Base-by-base conservation (phyloP, 768 basidiomycete species). In the Podaxis sp. region DNA sequence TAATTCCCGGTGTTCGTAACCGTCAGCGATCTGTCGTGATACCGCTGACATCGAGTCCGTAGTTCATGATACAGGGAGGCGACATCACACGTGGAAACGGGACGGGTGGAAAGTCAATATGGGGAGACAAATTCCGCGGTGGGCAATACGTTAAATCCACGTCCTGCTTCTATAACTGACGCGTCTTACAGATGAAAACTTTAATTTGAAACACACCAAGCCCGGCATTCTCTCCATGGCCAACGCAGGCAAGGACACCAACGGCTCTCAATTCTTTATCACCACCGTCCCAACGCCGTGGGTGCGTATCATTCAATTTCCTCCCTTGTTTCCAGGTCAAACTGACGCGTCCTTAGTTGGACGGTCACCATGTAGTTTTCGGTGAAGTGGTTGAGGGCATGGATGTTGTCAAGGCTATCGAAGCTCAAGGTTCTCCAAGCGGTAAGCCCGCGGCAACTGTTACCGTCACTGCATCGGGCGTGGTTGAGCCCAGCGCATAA, bases 61-160 rank as follows among this genome's bases (percentile, higher is more conserved):
- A 84, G 84, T 92, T 91, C 77, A 94, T 94, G 92, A 74, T 90
- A 51, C 93, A 94, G 73, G 93, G 91, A 26, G 93, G 93, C 26
- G 93, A 95, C 76, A 93, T 94, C 75, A 92, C 90, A 33, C 71
- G 76, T 10, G 80, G 84, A 65, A 84, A 93, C 65, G 90, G 90
- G 13, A 93, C 89, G 0, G 91, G 93, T 37, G 91, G 91, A n/a
- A 82, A 87, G 73, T 93, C 90, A 13, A 93, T 94, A 72, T 96
- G 93, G 67, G 94, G 93, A 37, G 81, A 84, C 62, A 88, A 86
- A 71, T 95, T 96, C 74, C 74, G 78, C 48, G 86, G 91, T 91
- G 46, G 53, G 85, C 68, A 8, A 17, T 12, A 40, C 33, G 10
- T 38, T 28, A 20, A 51, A 22, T 8, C 28, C 28, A 50, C 1